phyloP scores from a whole-genome alignment of 1,284 basidiomycete species.

The Ustilago vetiveriae region DNA sequence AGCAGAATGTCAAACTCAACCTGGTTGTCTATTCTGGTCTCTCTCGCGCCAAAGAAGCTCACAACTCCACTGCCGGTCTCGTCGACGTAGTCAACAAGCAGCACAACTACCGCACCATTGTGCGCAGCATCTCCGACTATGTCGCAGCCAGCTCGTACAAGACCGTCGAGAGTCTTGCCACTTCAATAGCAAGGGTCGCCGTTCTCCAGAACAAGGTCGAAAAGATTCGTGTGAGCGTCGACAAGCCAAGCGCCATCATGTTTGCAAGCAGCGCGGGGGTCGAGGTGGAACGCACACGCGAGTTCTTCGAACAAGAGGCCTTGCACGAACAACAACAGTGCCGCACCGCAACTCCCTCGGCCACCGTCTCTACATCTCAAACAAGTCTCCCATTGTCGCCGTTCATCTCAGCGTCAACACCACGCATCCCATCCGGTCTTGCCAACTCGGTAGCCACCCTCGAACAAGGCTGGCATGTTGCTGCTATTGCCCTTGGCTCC shows the following conservation, averaged over 20 bases:
- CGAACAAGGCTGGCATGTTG: conserved; percentile 64
- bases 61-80: conserved; percentile 13
- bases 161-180: conserved; percentile 80
- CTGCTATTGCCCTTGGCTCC: conserved; percentile 83
- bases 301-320: conserved; percentile 59
- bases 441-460: not conserved
- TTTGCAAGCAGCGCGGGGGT: conserved; percentile 76
- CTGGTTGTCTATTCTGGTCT: conserved; percentile 69
- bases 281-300: conserved; percentile 72
- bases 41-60: conserved; percentile 25
- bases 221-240: conserved; percentile 71
- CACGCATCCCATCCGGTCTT: not conserved
- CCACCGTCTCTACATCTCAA: not conserved
- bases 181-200: conserved; percentile 73
- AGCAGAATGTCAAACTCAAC: conserved; percentile 77
- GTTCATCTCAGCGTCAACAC: too few species aligned
- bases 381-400: too few species aligned
- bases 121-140: conserved; percentile 67
- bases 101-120: conserved; percentile 44
- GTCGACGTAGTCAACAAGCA: conserved; percentile 55
- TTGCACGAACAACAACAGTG: conserved; percentile 22
- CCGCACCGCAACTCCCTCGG: conserved; percentile 5
- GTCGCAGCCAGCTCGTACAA: conserved; percentile 72
- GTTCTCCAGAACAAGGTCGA: conserved; percentile 52
- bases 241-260: conserved; percentile 81